Base-by-base conservation (phyloP, 2,329 filamentous ascomycete genomes). In the Cladosporium halotolerans region DNA sequence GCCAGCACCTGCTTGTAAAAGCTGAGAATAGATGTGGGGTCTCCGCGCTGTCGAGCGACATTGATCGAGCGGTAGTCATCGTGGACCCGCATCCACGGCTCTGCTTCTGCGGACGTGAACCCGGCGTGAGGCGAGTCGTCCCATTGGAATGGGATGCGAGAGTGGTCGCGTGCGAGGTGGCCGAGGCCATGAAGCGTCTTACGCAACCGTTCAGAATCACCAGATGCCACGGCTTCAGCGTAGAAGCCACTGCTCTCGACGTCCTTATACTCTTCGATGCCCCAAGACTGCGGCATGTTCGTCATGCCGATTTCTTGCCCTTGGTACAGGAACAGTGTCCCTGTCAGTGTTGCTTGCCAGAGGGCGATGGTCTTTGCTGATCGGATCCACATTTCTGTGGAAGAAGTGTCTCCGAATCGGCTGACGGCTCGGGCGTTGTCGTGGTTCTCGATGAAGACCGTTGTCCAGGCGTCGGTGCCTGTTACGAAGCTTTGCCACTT, bases 111-210 rank as follows among this genome's bases (percentile, higher is more conserved):
- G 1, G 72, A 72, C 0, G 83, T 83, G 70, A 89, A 90, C 9
- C 86, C 86, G 0, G 75, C 84, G 55, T 88, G 78, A 0, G 70
- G 63, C 1, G 69, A 72, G n/a, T 68, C 63, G 57, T 82, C 76
- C 86, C 86, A 90, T 63, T 88, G 85, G 68, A 90, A 83, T 0
- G 86, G 86, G 0, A 83, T 82, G 43, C 86, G 77, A 7, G 81
- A 82, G 66, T 90, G 86, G 67, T 90, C 86, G 18, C 86, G 67
- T 7, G 78, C 81, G 64, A 82, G 81, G 58, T 76, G 72, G 57
- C 80, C 77, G 62, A 83, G 70, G 34, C 78, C 73, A 9, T 71
- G 66, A 59, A 77, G 75, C 1, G 76, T 78, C 32, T 75, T 71
- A 13, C 68, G 71, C 3, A 79, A 69, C 31, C 63, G 69, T 47